phyloP scores from a whole-genome alignment of 2,329 filamentous ascomycete genomes.

The Bipolaris cookei region DNA sequence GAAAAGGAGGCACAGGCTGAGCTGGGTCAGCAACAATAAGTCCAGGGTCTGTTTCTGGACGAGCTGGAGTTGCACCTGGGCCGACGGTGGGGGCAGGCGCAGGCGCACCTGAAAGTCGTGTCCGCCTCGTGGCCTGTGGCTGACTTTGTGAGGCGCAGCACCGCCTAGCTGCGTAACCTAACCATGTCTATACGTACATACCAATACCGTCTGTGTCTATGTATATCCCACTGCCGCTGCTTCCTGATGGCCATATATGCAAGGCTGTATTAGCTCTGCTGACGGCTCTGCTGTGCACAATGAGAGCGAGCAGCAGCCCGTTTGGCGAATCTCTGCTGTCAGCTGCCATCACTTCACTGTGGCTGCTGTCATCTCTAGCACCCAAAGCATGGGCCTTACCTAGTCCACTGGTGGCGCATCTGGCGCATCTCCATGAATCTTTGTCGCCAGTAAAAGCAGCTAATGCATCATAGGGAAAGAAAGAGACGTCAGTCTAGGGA shows the following conservation, averaged over 20 bases:
- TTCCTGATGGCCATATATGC: conserved; percentile 8
- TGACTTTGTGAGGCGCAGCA: conserved; percentile 27
- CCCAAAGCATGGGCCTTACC: neutral
- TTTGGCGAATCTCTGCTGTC: neutral
- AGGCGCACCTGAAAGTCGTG: conserved; percentile 30
- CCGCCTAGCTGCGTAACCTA: conserved; percentile 1
- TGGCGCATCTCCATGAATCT: neutral
- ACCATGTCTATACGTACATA: no score
- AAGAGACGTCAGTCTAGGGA: neutral
- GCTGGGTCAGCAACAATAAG: conserved; percentile 24
- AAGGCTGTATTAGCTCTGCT: conserved; percentile 15
- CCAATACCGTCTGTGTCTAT: neutral
- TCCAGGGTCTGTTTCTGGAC: conserved; percentile 30
- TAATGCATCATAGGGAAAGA: neutral
- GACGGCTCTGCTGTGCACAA: neutral
- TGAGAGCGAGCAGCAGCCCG: neutral
- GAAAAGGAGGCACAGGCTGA: conserved; percentile 23
- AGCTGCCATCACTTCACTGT: neutral
- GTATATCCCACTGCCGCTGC: conserved; percentile 4
- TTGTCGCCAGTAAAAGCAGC: neutral
- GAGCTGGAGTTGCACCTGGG: conserved; percentile 27
- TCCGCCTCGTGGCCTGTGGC: conserved; percentile 35
- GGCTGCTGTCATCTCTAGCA: conserved; percentile 4
- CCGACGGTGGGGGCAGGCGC: conserved; percentile 31
- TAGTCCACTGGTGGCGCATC: neutral